Percentiles rank a stretch among this genome's conserved stretches.
Conservation (phyloP, 2,329 filamentous ascomycete species). For the Monilinia fructicola region DNA sequence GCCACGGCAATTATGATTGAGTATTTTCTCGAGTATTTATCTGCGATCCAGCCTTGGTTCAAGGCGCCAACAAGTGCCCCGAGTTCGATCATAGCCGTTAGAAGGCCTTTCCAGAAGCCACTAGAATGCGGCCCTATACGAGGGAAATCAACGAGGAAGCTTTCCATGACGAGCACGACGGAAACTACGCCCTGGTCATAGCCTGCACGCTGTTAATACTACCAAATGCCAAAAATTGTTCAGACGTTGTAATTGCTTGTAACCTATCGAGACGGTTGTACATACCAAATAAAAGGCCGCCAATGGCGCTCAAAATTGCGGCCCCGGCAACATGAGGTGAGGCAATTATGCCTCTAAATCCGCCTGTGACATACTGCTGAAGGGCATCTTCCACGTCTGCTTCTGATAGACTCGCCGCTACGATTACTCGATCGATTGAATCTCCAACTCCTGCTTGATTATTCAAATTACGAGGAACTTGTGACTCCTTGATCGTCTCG, state of each 20-base stretch:
- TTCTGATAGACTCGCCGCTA: background rate
- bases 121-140: constrained; percentile 18
- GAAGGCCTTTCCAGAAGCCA: constrained; percentile 21
- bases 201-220: constrained; percentile 39
- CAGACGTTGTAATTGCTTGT: background rate
- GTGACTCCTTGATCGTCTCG: background rate
- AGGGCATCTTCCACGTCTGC: background rate
- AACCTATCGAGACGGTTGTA: background rate
- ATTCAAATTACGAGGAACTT: background rate
- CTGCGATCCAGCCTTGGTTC: constrained; percentile 42
- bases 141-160: constrained; percentile 44
- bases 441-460: background rate
- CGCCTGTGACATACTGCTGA: constrained; percentile 10
- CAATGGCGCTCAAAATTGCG: constrained; percentile 7
- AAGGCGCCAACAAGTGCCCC: constrained; percentile 40
- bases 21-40: constrained; percentile 52
- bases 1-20: constrained; percentile 52
- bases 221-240: background rate
- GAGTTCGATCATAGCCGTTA: constrained; percentile 43
- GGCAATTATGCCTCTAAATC: constrained; percentile 12
- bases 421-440: background rate
- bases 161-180: constrained; percentile 47
- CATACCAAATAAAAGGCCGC: constrained; percentile 19
- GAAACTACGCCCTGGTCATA: constrained; percentile 50
- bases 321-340: constrained; percentile 20